Evolutionary conservation across 106 monocot genomes (phyloP).

Genomic region (Alisma plantagoaquatica): DNA sequence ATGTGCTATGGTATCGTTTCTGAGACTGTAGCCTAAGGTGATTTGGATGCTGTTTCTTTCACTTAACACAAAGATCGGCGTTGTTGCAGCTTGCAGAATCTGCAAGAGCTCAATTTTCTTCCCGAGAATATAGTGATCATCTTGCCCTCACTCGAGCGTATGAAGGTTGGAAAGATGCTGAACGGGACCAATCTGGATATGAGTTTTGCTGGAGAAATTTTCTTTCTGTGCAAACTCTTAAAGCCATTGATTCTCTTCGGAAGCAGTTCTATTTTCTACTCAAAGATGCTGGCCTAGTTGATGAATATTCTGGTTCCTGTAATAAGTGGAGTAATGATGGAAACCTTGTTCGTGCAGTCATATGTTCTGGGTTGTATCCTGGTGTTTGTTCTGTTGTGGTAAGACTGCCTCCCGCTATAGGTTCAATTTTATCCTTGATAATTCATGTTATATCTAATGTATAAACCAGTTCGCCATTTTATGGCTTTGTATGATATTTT

Average conservation of each 20-base stretch:
- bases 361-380: slow-evolving; percentile 94
- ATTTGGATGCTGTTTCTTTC: no score
- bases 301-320: slow-evolving; percentile 35
- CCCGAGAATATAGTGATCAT: slow-evolving; percentile 90
- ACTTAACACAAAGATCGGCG: no score
- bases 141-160: slow-evolving; percentile 86
- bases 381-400: slow-evolving; percentile 96
- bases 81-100: slow-evolving; percentile 85
- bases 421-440: no score
- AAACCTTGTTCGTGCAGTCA: slow-evolving; percentile 76
- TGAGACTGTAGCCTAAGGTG: no score
- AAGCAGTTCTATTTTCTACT: slow-evolving; percentile 84
- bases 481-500: no score
- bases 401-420: slow-evolving; percentile 7
- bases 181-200: slow-evolving; percentile 75
- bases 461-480: no score
- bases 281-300: slow-evolving; percentile 67
- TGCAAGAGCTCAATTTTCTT: slow-evolving; percentile 91
- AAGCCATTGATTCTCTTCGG: slow-evolving; percentile 85
- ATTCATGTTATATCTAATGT: no score
- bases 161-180: slow-evolving; percentile 91
- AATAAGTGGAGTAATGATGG: slow-evolving; percentile 85
- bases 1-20: no score
- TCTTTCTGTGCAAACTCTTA: slow-evolving; percentile 83
- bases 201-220: slow-evolving; percentile 99